These are phyloP conservation scores for Pythium coloratum DNA, from an alignment of 352 stramenopile genomes.

Conservation along the genomic window DNA sequence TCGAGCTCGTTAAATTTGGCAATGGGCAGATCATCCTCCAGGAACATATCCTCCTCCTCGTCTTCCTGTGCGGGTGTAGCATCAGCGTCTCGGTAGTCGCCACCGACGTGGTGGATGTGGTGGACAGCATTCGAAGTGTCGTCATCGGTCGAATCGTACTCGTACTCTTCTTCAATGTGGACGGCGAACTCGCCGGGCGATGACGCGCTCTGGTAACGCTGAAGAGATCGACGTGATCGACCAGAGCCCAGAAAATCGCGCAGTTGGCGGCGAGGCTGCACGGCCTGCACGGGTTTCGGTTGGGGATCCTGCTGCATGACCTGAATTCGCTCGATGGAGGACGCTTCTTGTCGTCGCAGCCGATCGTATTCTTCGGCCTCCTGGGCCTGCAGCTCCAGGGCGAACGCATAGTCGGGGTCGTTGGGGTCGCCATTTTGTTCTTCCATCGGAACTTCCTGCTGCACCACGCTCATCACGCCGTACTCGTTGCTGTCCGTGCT, in stretches of 20 bases:
- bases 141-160: constrained; percentile 23
- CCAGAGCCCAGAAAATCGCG: constrained; percentile 4
- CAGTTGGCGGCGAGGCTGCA: constrained; percentile 8
- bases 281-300: constrained; percentile 1
- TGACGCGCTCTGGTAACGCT: constrained; percentile 15
- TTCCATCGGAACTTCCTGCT: constrained; percentile 63
- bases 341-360: constrained; percentile 62
- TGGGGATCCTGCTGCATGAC: constrained; percentile 54
- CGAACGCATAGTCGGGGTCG: constrained; percentile 75
- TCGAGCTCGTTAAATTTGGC: constrained; percentile 25
- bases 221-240: constrained; percentile 11
- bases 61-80: neutral
- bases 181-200: constrained; percentile 22
- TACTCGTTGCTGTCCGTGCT: constrained; percentile 40
- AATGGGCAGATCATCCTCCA: constrained; percentile 27
- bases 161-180: constrained; percentile 27
- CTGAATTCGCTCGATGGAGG: constrained; percentile 64
- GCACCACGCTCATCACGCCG: constrained; percentile 73
- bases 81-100: constrained; percentile 1
- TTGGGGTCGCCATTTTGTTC: constrained; percentile 32
- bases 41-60: constrained; percentile 26
- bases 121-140: neutral
- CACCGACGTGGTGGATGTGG: constrained; percentile 10
- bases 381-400: constrained; percentile 67
- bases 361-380: constrained; percentile 77